Evolutionary conservation across 2,329 filamentous ascomycete species (phyloP).

Genomic region (Ophiostoma sp.): DNA sequence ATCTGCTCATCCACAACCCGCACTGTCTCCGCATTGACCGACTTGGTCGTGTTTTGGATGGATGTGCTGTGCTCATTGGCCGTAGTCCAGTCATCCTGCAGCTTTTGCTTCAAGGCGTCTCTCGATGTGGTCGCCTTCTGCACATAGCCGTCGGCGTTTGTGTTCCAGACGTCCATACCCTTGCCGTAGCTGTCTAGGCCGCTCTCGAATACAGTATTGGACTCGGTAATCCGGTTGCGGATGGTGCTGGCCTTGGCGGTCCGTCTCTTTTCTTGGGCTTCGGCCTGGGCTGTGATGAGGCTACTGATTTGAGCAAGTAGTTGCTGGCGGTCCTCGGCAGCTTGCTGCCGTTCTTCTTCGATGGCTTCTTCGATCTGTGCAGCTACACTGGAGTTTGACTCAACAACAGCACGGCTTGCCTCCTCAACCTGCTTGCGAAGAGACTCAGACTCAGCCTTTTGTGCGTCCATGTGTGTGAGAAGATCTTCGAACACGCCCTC

Average conservation of each 20-base stretch:
- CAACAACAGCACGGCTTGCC: conserved; percentile 62
- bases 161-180: conserved; percentile 69
- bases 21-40: conserved; percentile 85
- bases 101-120: conserved; percentile 70
- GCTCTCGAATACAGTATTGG: conserved; percentile 59
- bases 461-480: conserved; percentile 64
- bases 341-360: conserved; percentile 68
- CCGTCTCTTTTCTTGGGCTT: conserved; percentile 67
- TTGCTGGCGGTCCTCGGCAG: conserved; percentile 65
- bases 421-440: conserved; percentile 66
- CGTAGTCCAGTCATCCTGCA: conserved; percentile 77
- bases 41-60: conserved; percentile 76
- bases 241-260: conserved; percentile 57
- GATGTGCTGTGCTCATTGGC: conserved; percentile 76
- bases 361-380: conserved; percentile 62
- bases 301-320: conserved; percentile 70
- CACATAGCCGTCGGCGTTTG: conserved; percentile 62
- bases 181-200: conserved; percentile 61
- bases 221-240: conserved; percentile 58
- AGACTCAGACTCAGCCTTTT: conserved; percentile 68
- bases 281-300: conserved; percentile 69
- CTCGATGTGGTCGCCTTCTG: conserved; percentile 66
- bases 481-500: conserved; percentile 69
- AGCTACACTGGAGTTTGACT: conserved; percentile 63
- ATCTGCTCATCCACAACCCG: conserved; percentile 87